These are phyloP conservation scores for Oropetium thomaeum DNA, from an alignment of 176 grass and related monocot species.

Conservation along the genomic window DNA sequence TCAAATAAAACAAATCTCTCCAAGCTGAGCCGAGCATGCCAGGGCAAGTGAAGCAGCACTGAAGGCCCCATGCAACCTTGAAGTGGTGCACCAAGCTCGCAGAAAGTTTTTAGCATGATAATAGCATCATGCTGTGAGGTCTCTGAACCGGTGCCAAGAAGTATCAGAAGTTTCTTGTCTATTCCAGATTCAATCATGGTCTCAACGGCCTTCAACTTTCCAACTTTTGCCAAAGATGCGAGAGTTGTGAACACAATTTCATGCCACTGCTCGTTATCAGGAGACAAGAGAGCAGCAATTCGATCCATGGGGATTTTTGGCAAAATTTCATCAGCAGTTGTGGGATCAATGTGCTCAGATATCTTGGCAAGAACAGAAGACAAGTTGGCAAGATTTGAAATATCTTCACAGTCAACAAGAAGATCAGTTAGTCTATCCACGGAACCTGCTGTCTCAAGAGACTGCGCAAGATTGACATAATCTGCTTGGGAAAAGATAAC, in stretches of 20 bases:
- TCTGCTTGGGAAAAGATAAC: slow-evolving; percentile 45
- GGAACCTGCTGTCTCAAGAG: slow-evolving; percentile 59
- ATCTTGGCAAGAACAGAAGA: slow-evolving; percentile 58
- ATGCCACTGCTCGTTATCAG: slow-evolving; percentile 59
- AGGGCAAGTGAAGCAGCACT: slow-evolving; percentile 63
- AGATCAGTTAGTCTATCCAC: slow-evolving; percentile 50
- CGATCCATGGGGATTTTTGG: slow-evolving; percentile 57
- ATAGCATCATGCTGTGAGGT: slow-evolving; percentile 67
- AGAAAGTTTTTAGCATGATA: slow-evolving; percentile 59
- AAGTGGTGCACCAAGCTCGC: slow-evolving; percentile 59
- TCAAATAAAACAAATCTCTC: slow-evolving; percentile 71
- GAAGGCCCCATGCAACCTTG: slow-evolving; percentile 55
- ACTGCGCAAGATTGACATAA: slow-evolving; percentile 50
- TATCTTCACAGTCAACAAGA: slow-evolving; percentile 50
- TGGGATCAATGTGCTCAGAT: slow-evolving; percentile 49
- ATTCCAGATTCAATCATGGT: slow-evolving; percentile 61
- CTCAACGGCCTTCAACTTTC: slow-evolving; percentile 61
- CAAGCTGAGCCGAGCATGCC: slow-evolving; percentile 66
- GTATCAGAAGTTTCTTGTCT: slow-evolving; percentile 71
- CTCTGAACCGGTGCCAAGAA: slow-evolving; percentile 60
- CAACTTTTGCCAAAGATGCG: slow-evolving; percentile 50
- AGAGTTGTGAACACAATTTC: slow-evolving; percentile 63
- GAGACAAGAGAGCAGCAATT: slow-evolving; percentile 58
- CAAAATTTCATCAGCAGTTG: slow-evolving; percentile 55
- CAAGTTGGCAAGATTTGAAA: slow-evolving; percentile 40